Conservation (phyloP, 495 filamentous ascomycete genomes). For the Hypoxylon subgilvum region DNA sequence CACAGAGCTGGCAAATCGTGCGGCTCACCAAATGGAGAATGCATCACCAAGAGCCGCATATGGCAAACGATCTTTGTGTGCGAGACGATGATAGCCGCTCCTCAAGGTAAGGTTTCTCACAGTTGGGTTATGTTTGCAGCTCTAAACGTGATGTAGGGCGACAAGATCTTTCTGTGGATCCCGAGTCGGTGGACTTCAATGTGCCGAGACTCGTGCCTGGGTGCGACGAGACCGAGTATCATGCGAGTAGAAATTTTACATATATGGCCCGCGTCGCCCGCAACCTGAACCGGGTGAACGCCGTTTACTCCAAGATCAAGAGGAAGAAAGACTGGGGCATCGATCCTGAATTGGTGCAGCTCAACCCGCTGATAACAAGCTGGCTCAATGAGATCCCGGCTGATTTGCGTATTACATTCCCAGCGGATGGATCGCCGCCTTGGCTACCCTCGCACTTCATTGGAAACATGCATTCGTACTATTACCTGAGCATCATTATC, state of each 20-base stretch:
- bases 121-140: not conserved
- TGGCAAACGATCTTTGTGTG: conserved; percentile 90
- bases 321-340: conserved; percentile 88
- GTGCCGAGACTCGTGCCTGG: conserved; percentile 67
- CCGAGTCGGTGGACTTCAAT: conserved; percentile 77
- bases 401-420: conserved; percentile 80
- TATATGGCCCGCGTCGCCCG: conserved; percentile 78
- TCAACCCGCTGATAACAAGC: conserved; percentile 71
- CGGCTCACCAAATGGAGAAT: conserved; percentile 72
- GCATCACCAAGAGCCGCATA: conserved; percentile 80
- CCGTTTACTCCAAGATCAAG: conserved; percentile 77
- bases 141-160: conserved; percentile 66
- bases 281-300: conserved; percentile 77
- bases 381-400: conserved; percentile 81
- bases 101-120: conserved; percentile 71
- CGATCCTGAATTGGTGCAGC: conserved; percentile 80
- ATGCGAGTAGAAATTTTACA: conserved; percentile 79
- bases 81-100: conserved; percentile 92
- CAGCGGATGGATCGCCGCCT: conserved; percentile 77
- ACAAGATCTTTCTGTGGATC: conserved; percentile 75
- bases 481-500: conserved; percentile 85
- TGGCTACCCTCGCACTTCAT: conserved; percentile 90
- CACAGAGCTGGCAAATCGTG: conserved; percentile 76
- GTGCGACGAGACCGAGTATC: conserved; percentile 76
- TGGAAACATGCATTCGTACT: conserved; percentile 92